These are phyloP conservation scores for Vitis riparia DNA, from an alignment of 164 flowering plant genomes.

Conservation along the genomic window DNA sequence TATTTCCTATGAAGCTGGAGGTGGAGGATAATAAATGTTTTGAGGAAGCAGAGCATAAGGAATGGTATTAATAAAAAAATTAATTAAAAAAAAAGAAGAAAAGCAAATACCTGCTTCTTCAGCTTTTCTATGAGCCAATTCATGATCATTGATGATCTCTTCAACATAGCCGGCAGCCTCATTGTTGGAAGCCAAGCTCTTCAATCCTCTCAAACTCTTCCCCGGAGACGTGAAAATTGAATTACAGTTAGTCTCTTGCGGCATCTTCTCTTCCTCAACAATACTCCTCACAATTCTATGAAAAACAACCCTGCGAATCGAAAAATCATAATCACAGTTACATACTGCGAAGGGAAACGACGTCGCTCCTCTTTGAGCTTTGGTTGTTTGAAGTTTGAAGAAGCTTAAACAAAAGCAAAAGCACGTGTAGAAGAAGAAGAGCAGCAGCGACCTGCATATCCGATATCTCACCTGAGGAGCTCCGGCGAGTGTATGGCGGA, in stretches of 20 bases:
- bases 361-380: too few relatives aligned
- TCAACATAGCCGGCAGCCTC: slow-evolving; percentile 24
- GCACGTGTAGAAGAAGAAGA: neutral
- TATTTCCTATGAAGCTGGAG: neutral
- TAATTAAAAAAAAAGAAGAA: neutral
- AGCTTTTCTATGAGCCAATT: slow-evolving; percentile 61
- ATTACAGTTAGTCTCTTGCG: slow-evolving; percentile 21
- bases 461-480: neutral
- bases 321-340: neutral
- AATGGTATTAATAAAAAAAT: too few relatives aligned
- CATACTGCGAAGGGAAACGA: too few relatives aligned
- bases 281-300: neutral
- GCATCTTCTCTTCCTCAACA: slow-evolving; percentile 21
- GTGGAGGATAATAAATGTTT: neutral
- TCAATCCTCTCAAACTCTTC: slow-evolving; percentile 50
- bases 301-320: neutral
- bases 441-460: neutral
- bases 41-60: too few relatives aligned
- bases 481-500: too few relatives aligned
- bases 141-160: slow-evolving; percentile 47
- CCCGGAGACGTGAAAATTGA: slow-evolving; percentile 33
- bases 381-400: too few relatives aligned
- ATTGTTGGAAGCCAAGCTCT: slow-evolving; percentile 26
- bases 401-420: too few relatives aligned
- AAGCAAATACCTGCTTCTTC: slow-evolving; percentile 48